phyloP scores from a whole-genome alignment of 345 rosid genomes.

The Citrus sinensis region DVS_A1.0 CM039169.1:30781001-30781500 shows the following conservation, averaged over 20 bases:
- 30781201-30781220: neutral
- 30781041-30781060: neutral
- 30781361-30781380: conserved; percentile 69
- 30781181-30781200: neutral
- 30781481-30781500: neutral
- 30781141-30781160: neutral
- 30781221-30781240: neutral
- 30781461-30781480: neutral
- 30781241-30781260: neutral
- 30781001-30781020: neutral
- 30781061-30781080: neutral
- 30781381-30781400: conserved; percentile 99
- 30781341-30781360: conserved; percentile 78
- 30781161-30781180: neutral
- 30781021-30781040: neutral
- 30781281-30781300: conserved; percentile 10
- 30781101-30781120: neutral
- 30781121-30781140: neutral
- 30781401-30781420: conserved; percentile 38
- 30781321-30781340: conserved; percentile 71
- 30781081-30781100: neutral
- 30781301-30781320: conserved; percentile 99
- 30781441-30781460: neutral
- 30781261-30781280: neutral
- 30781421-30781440: neutral